These are phyloP conservation scores for Rhynchospora tenuis DNA, from an alignment of 176 grass and related monocot species.

Conservation along the genomic window DNA sequence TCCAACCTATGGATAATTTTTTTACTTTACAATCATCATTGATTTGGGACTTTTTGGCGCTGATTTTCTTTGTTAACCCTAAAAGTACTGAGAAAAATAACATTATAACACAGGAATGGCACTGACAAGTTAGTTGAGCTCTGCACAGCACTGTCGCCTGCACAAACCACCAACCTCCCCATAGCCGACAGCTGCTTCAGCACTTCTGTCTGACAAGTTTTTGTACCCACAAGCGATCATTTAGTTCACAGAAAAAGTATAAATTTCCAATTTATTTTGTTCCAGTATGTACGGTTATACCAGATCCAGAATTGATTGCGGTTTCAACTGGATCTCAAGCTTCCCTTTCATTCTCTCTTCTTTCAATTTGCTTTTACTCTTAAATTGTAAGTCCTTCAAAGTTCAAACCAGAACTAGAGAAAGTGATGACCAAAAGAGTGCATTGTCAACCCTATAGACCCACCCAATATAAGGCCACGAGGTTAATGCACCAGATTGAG, in stretches of 20 bases:
- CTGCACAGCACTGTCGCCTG: slow-evolving; percentile 66
- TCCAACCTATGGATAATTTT: neutral
- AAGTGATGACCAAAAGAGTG: neutral
- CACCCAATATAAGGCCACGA: neutral
- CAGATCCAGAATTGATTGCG: neutral
- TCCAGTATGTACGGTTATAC: neutral
- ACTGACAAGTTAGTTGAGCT: slow-evolving; percentile 84
- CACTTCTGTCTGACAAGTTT: slow-evolving; percentile 62
- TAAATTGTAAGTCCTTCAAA: neutral
- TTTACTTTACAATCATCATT: neutral
- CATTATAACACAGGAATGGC: neutral
- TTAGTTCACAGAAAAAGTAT: neutral
- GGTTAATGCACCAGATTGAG: neutral
- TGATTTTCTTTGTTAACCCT: neutral
- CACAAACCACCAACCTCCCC: slow-evolving; percentile 85
- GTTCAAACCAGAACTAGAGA: neutral
- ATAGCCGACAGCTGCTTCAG: slow-evolving; percentile 85
- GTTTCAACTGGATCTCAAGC: neutral
- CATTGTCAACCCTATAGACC: neutral
- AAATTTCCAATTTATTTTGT: neutral
- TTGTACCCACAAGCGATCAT: neutral
- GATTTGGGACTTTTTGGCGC: neutral
- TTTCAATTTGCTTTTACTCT: neutral
- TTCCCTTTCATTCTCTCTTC: neutral
- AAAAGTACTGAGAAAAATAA: neutral